phyloP scores from a whole-genome alignment of 2,329 filamentous ascomycete species.

The Monosporascus sp. region DNA sequence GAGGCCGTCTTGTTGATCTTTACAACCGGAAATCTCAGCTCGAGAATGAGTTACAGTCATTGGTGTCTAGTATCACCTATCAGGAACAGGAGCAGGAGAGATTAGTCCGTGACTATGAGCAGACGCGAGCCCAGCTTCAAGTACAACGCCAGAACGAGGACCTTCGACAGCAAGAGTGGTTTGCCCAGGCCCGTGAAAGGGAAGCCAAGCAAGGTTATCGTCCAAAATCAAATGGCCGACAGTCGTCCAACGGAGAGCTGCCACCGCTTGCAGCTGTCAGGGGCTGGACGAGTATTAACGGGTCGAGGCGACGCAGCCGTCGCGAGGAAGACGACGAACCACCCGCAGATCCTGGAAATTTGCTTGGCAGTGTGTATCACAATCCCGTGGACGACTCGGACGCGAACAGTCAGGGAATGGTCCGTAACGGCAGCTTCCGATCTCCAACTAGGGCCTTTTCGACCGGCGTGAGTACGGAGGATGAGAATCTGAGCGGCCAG shows the following conservation, averaged over 20 bases:
- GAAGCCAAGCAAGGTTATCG: slow-evolving; percentile 12
- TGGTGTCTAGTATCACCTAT: slow-evolving; percentile 15
- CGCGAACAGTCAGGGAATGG: slow-evolving; percentile 16
- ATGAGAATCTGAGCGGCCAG: slow-evolving; percentile 3
- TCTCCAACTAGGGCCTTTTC: slow-evolving; percentile 5
- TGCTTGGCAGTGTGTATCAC: slow-evolving; percentile 28
- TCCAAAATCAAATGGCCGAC: slow-evolving; percentile 9
- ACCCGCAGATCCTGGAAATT: slow-evolving; percentile 23
- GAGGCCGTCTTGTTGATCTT: slow-evolving; percentile 14
- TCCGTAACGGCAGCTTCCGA: slow-evolving; percentile 13
- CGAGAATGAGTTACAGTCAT: slow-evolving; percentile 14
- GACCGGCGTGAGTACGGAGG: slow-evolving; percentile 10
- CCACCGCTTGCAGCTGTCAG: slow-evolving; percentile 14
- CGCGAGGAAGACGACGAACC: slow-evolving; percentile 24
- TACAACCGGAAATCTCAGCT: slow-evolving; percentile 18
- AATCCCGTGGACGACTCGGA: slow-evolving; percentile 25
- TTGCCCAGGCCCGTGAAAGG: slow-evolving; percentile 14
- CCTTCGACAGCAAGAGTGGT: slow-evolving; percentile 13
- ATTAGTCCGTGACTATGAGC: slow-evolving; percentile 19
- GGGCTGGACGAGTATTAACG: slow-evolving; percentile 28
- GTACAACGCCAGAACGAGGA: slow-evolving; percentile 21
- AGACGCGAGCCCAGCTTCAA: slow-evolving; percentile 5
- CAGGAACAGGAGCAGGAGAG: slow-evolving; percentile 21
- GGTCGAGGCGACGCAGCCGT: slow-evolving; percentile 18
- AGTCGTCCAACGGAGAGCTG: slow-evolving; percentile 9